A percentile compares a stretch with the other conserved stretches of the same genome.
Evolutionary conservation across 2,329 filamentous ascomycete species (phyloP).

Genomic region (Ophiostoma sp.): DNA sequence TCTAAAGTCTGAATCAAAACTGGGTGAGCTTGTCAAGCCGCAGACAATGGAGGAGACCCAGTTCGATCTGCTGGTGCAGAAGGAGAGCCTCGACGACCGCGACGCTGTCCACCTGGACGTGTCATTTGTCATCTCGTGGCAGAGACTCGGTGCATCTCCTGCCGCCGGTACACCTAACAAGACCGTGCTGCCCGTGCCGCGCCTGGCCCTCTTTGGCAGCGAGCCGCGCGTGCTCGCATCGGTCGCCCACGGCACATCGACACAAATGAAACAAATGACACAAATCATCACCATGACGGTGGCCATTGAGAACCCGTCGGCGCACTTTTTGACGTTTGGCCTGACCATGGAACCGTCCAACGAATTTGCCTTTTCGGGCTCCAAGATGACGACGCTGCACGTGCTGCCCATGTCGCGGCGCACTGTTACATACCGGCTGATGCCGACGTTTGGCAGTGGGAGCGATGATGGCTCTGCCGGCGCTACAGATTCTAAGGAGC

Average conservation of each 20-base stretch:
- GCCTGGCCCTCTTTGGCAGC: constrained; percentile 71
- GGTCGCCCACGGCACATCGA: constrained; percentile 39
- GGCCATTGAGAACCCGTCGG: constrained; percentile 87
- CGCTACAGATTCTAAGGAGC: background rate
- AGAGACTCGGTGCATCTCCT: constrained; percentile 42
- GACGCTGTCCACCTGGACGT: constrained; percentile 69
- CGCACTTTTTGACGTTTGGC: constrained; percentile 90
- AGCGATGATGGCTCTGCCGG: background rate
- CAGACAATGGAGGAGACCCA: constrained; percentile 65
- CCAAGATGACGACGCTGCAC: constrained; percentile 74
- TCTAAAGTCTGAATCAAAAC: constrained; percentile 33
- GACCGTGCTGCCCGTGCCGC: constrained; percentile 69
- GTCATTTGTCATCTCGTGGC: constrained; percentile 71
- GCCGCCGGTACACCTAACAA: constrained; percentile 44
- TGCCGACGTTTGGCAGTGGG: constrained; percentile 58
- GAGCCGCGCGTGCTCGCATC: constrained; percentile 79
- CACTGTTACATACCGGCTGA: constrained; percentile 65
- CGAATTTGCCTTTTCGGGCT: constrained; percentile 85
- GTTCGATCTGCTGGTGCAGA: constrained; percentile 71
- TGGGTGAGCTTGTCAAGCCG: constrained; percentile 46
- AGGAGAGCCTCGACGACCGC: constrained; percentile 75
- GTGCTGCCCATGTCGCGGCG: constrained; percentile 76
- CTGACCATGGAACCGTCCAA: constrained; percentile 88
- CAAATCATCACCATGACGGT: constrained; percentile 40
- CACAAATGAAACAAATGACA: background rate